Conservation (phyloP, 345 rosid species). For the Salix suchowensis region DNA sequence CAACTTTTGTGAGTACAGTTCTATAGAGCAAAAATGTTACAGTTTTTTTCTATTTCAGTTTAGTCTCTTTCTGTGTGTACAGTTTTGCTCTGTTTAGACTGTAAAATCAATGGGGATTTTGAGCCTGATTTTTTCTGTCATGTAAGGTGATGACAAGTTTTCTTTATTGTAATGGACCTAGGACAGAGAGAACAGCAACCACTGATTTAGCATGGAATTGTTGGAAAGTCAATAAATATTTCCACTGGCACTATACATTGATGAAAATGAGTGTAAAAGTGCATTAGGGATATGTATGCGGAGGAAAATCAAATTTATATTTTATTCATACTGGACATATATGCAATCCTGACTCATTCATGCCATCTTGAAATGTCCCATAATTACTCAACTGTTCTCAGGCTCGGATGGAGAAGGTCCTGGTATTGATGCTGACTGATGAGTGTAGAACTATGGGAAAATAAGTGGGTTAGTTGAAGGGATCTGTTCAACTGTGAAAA, state of each 20-base stretch:
- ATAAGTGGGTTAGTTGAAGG: background rate
- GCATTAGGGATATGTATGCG: background rate
- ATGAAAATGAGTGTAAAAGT: background rate
- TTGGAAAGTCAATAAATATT: background rate
- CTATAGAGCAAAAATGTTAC: background rate
- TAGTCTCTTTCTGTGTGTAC: background rate
- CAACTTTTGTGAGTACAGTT: slow-evolving; percentile 70
- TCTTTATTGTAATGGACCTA: background rate
- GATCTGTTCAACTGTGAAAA: background rate
- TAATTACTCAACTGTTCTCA: background rate
- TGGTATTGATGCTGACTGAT: background rate
- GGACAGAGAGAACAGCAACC: background rate
- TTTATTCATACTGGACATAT: background rate
- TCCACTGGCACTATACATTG: background rate
- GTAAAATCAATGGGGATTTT: background rate
- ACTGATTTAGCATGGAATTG: background rate
- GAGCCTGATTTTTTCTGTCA: background rate
- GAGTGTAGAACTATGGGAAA: background rate
- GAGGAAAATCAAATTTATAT: background rate
- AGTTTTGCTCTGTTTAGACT: background rate
- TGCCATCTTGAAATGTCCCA: background rate
- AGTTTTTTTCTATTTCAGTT: background rate
- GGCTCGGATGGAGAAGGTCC: background rate
- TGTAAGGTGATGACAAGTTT: background rate
- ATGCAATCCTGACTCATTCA: background rate